phyloP scores from a whole-genome alignment of 257 asterid species.

The Solanum neorickii region DNA sequence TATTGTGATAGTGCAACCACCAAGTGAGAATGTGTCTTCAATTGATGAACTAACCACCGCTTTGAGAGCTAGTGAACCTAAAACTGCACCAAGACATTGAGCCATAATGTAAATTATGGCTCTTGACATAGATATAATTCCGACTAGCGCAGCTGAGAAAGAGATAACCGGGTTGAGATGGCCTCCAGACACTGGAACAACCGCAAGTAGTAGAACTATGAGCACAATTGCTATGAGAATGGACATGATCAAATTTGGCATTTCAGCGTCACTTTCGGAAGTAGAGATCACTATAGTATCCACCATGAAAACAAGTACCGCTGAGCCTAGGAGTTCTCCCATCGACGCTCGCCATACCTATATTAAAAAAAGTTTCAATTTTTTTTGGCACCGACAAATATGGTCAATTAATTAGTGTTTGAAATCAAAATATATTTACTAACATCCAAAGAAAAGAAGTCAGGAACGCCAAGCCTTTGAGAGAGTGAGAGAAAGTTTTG shows the following conservation, averaged over 20 bases:
- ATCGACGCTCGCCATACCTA: slow-evolving; percentile 71
- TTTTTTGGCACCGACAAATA: neutral
- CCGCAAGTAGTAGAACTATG: no score
- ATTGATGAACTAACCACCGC: no score
- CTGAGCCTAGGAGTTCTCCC: slow-evolving; percentile 61
- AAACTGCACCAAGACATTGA: no score
- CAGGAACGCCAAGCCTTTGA: slow-evolving; percentile 42
- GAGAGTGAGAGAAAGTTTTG: slow-evolving; percentile 12
- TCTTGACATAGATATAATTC: no score
- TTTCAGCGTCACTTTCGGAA: slow-evolving; percentile 19
- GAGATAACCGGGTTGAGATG: no score
- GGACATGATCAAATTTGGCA: no score
- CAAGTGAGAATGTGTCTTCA: slow-evolving; percentile 33
- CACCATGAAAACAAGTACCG: slow-evolving; percentile 53
- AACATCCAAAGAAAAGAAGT: slow-evolving; percentile 35
- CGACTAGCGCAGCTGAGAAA: no score
- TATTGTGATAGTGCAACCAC: slow-evolving; percentile 58
- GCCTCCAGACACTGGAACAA: no score
- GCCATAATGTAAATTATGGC: no score
- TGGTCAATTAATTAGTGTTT: neutral
- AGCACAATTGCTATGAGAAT: no score
- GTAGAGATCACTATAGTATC: slow-evolving; percentile 68
- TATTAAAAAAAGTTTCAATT: neutral
- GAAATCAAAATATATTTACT: neutral
- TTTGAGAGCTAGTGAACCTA: no score